Evolutionary conservation across 192 early-diverging fungal species (phyloP), one percentile per base, ranked within the genome.

Genomic region (Coemansia sp.): DNA sequence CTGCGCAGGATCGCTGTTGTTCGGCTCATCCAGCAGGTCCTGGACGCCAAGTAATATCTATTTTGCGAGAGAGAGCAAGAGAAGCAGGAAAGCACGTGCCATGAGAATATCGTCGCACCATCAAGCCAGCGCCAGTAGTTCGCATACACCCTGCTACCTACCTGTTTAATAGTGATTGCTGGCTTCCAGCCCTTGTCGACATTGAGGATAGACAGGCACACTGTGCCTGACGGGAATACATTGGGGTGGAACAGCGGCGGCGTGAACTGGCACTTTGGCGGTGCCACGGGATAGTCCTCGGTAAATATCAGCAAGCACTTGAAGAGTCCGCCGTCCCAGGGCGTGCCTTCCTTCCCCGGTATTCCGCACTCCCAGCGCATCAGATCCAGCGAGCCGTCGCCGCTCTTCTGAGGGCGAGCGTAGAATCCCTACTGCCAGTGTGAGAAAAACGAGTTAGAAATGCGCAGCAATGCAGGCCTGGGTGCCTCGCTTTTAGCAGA

Each of bases 121-220:
- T 19, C 15, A 15, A 12, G 19, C 5, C 43, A 5, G 24, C 46
- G 39, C 39, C 39, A 17, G 39, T 15, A 40, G 39, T 17, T n/a
- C 11, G 12, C 5, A 11, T 27, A 50, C 7, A 4, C 24, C 48
- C 66, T 11, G 22, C 12, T 24, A 59, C 70, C 1, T 65, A 75
- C 72, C 67, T 98, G 95, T 58, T 99, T 99, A 53, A 99, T 81
- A 5, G 93, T 97, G 58, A 99, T 95, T 17, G 92, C 88, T 22
- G 93, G 93, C 70, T 94, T 94, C 93, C 93, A 95, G 33, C 81
- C 95, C 60, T 98, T 88, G 15, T 97, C 94, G 43, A 93, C 94
- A 61, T 97, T 95, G 53, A 99, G 73, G 63, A 99, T 99, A 1
- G 94, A 95, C 41, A 99, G 79, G 58, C 97, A 99, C 18, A 99